phyloP scores from a whole-genome alignment of 2,329 filamentous ascomycete species.

The Colletotrichum orchidophilum region DNA sequence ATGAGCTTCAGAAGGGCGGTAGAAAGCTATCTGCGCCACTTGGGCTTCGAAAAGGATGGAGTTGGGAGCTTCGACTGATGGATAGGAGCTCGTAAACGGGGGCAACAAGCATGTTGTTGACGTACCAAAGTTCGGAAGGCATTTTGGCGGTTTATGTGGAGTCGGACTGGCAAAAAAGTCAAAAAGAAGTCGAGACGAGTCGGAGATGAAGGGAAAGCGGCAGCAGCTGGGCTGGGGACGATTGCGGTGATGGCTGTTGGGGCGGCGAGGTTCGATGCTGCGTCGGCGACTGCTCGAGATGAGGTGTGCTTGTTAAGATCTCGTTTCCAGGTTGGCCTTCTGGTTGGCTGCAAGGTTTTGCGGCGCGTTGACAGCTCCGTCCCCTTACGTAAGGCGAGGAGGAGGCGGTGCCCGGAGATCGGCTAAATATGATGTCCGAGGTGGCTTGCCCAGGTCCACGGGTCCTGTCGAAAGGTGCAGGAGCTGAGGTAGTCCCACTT shows the following conservation, averaged over 20 bases:
- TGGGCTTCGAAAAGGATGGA: slow-evolving; percentile 35
- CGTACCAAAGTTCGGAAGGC: slow-evolving; percentile 85
- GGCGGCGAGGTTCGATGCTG: slow-evolving; percentile 32
- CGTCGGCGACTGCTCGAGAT: slow-evolving; percentile 31
- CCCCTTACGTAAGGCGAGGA: slow-evolving; percentile 29
- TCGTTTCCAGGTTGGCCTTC: slow-evolving; percentile 48
- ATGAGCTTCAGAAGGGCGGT: slow-evolving; percentile 4
- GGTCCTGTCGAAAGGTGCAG: too few species aligned
- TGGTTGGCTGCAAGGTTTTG: slow-evolving; percentile 54
- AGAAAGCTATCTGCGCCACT: background rate
- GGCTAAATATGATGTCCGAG: slow-evolving; percentile 7
- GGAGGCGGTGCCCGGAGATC: slow-evolving; percentile 11
- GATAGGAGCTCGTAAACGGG: slow-evolving; percentile 42
- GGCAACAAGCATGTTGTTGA: slow-evolving; percentile 48
- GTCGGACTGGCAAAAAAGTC: slow-evolving; percentile 31
- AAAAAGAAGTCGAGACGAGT: slow-evolving; percentile 18
- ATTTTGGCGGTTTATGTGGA: slow-evolving; percentile 63
- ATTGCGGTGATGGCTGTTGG: slow-evolving; percentile 23
- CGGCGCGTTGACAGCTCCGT: slow-evolving; percentile 43
- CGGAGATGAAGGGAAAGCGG: slow-evolving; percentile 25
- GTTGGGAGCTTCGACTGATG: slow-evolving; percentile 43
- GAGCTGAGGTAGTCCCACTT: background rate
- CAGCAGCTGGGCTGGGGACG: slow-evolving; percentile 30
- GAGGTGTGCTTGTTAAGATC: slow-evolving; percentile 44
- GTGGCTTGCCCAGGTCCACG: background rate